Conservation (phyloP, 345 rosid species). For the Geranium rotundifolium region DNA sequence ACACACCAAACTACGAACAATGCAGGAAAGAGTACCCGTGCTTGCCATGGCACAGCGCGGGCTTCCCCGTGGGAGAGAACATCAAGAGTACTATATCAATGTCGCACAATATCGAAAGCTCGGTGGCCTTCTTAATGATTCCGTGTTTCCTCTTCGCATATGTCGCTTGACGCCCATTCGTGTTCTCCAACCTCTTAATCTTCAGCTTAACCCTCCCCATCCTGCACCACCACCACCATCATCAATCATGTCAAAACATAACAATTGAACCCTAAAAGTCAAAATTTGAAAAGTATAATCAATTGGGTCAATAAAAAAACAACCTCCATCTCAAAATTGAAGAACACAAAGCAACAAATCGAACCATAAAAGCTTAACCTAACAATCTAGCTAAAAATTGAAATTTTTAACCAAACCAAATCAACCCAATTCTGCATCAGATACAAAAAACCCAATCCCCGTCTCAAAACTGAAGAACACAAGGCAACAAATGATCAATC, state of each 20-base stretch:
- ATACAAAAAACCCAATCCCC: no score
- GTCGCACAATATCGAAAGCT: constrained; percentile 61
- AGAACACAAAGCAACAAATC: no score
- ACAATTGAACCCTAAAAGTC: not conserved
- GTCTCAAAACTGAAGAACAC: no score
- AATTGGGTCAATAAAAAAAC: no score
- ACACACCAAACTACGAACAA: not conserved
- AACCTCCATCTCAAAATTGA: no score
- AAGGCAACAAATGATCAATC: no score
- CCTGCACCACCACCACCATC: constrained; percentile 23
- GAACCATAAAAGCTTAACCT: no score
- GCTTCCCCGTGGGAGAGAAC: constrained; percentile 69
- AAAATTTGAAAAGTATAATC: no score
- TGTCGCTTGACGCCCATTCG: constrained; percentile 60
- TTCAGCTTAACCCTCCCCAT: constrained; percentile 79
- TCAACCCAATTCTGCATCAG: not conserved
- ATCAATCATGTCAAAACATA: no score
- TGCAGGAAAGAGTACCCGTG: constrained; percentile 30
- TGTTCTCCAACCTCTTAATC: constrained; percentile 58
- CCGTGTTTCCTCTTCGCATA: constrained; percentile 65
- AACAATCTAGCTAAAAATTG: no score
- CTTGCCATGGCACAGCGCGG: constrained; percentile 44
- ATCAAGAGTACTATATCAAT: constrained; percentile 62
- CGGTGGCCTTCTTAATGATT: constrained; percentile 68
- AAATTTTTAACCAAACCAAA: not conserved